phyloP scores from a whole-genome alignment of 352 stramenopile species.

The Globisporangium sylvaticum region DNA sequence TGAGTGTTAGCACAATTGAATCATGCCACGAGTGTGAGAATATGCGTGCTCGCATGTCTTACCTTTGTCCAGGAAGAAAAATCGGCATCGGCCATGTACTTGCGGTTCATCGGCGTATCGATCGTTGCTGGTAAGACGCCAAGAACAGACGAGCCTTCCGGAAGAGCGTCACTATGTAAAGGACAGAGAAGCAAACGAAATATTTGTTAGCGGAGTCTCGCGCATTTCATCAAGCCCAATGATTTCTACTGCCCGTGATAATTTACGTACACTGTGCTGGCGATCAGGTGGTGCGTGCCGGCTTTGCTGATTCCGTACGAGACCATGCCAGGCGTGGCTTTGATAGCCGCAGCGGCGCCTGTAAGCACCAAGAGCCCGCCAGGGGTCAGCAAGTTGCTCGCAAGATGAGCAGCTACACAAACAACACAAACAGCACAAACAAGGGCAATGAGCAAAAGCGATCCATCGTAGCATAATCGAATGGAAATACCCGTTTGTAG shows the following conservation, averaged over 20 bases:
- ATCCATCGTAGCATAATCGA: not conserved
- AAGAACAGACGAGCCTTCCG: conserved; percentile 43
- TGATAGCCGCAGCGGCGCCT: conserved; percentile 71
- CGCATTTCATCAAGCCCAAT: no score
- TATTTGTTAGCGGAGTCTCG: not conserved
- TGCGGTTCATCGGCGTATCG: conserved; percentile 88
- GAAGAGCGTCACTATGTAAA: conserved; percentile 43
- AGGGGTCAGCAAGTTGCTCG: conserved; percentile 53
- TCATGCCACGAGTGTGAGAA: not conserved
- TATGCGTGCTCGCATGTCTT: not conserved
- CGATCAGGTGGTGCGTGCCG: conserved; percentile 86
- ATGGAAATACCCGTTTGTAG: not conserved
- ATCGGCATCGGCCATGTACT: conserved; percentile 83
- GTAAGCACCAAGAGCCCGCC: conserved; percentile 81
- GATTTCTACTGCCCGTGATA: no score
- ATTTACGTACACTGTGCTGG: conserved; percentile 66
- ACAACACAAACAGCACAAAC: conserved; percentile 10
- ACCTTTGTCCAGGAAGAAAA: conserved; percentile 83
- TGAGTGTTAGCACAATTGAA: not conserved
- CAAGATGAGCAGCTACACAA: conserved; percentile 69
- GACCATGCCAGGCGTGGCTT: conserved; percentile 79
- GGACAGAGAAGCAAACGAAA: not conserved
- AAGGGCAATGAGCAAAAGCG: not conserved
- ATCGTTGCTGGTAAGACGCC: conserved; percentile 79
- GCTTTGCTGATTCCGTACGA: conserved; percentile 88